Evolutionary conservation across 139 green algal species (phyloP).

Genomic region (Auxenochlorella protothecoides): DNA sequence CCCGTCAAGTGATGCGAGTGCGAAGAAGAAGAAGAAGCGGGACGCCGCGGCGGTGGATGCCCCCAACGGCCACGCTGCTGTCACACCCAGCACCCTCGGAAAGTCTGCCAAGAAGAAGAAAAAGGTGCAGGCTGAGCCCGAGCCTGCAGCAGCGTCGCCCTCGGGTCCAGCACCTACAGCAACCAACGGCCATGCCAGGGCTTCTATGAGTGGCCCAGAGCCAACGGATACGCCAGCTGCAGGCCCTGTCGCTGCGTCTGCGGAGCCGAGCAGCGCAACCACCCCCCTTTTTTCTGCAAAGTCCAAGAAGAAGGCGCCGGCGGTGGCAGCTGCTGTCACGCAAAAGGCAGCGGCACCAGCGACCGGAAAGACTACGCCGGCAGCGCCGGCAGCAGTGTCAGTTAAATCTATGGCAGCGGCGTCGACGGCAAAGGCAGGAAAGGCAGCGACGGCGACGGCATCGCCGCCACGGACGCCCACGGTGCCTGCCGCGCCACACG

Average conservation of each 20-base stretch:
- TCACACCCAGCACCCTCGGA: too few relatives aligned
- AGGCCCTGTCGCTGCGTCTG: too few relatives aligned
- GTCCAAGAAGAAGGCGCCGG: slow-evolving; percentile 3
- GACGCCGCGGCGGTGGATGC: neutral
- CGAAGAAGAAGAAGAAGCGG: slow-evolving; percentile 4
- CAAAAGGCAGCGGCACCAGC: neutral
- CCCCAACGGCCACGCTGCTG: too few relatives aligned
- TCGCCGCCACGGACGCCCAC: neutral
- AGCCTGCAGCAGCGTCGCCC: too few relatives aligned
- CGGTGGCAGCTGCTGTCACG: slow-evolving; percentile 1
- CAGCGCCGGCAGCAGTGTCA: neutral
- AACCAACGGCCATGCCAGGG: too few relatives aligned
- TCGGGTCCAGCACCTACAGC: too few relatives aligned
- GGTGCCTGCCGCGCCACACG: neutral
- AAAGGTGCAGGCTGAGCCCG: neutral
- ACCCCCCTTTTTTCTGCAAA: too few relatives aligned
- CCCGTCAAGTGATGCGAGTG: too few relatives aligned
- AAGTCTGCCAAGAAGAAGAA: neutral
- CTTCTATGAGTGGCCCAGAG: too few relatives aligned
- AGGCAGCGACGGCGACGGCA: neutral
- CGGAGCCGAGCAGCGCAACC: too few relatives aligned
- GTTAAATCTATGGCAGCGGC: neutral
- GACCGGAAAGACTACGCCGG: too few relatives aligned
- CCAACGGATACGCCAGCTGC: too few relatives aligned
- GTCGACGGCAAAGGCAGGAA: neutral